These are phyloP conservation scores for Amanita fuliginea DNA, from an alignment of 768 basidiomycete species.

Conservation along the genomic window DNA sequence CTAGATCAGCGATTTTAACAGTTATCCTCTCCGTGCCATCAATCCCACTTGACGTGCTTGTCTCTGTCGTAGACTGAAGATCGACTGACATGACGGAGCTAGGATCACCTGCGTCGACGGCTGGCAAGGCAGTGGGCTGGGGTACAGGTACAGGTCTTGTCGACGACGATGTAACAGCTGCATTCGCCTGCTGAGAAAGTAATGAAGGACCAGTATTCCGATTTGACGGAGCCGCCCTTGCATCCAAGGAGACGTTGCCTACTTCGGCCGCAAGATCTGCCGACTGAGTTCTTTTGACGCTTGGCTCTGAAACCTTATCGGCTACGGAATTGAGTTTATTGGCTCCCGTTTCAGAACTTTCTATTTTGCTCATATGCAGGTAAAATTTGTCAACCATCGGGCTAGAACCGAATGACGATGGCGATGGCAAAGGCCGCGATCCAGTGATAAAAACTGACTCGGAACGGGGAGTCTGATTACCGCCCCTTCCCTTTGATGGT, in stretches of 20 bases:
- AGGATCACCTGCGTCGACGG: conserved; percentile 11
- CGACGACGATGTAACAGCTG: conserved; percentile 15
- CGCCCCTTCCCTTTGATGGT: conserved; percentile 84
- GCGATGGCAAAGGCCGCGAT: conserved; percentile 87
- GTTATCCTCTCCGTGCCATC: conserved; percentile 62
- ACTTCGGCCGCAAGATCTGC: conserved; percentile 27
- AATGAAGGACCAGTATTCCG: conserved; percentile 49
- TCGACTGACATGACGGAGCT: conserved; percentile 25
- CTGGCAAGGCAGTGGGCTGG: conserved; percentile 15
- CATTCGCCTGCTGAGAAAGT: conserved; percentile 59
- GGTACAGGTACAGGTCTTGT: conserved; percentile 10
- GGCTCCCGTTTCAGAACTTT: conserved; percentile 24
- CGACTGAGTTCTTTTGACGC: conserved; percentile 14
- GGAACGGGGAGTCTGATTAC: conserved; percentile 87
- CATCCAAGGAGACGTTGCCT: conserved; percentile 27
- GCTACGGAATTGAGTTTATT: conserved; percentile 14
- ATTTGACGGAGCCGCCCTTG: conserved; percentile 9
- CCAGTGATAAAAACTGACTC: conserved; percentile 80
- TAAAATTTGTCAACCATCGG: conserved; percentile 78
- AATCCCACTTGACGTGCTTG: conserved; percentile 10
- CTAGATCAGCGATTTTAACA: conserved; percentile 97
- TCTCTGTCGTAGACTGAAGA: conserved; percentile 19
- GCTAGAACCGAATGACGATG: conserved; percentile 56
- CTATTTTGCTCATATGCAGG: conserved; percentile 91
- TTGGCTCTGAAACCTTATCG: conserved; percentile 11